Evolutionary conservation across 2,329 filamentous ascomycete species (phyloP), one percentile per base, ranked within the genome.

Genomic region (Celoporthe dispersa): DNA sequence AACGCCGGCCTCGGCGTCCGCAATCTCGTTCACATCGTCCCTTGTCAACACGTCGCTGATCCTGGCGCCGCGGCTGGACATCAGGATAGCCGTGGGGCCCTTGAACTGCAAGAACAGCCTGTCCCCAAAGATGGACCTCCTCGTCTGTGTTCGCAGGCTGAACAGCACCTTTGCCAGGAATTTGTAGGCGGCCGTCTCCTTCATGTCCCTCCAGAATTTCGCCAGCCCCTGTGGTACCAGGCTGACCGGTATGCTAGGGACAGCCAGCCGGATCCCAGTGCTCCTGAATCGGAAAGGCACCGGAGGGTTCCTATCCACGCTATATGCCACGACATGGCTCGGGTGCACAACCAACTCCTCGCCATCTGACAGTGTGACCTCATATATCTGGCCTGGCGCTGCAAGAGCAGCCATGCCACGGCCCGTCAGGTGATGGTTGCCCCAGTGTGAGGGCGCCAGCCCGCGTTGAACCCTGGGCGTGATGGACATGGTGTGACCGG

Each of bases 311-410:
- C 90, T 87, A 66, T 89, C 90, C 64, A 96, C 87, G 3, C 92
- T 91, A 82, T 99, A 99, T 31, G 96, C 96, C 19, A 98, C 90
- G 3, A 99, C 90, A 78, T 97, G 94, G 74, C 92, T 92, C 5
- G 96, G 95, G 79, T 98, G 94, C 3, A 93, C 93, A 67, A 97
- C 90, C 75, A 98, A 95, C 79, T 96, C 92, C 79, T 99, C 96
- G 25, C 92, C 94, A 35, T 91, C 89, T 70, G 89, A 90, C 66
- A 99, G 82, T 1, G 89, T 90, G 44, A 99, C 85, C 75, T 96
- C 91, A 79, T 98, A 97, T 71, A 97, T 90, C 77, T 98, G 94
- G 0, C 96, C 96, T 28, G 91, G 92, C 8, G 94, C 94, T 11
- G 92, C 90, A 22, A 99, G 84, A 1, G 94, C 95, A 0, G 94